Percentiles rank a stretch among this genome's conserved stretches.
Evolutionary conservation across 169 alveolate genomes (phyloP).

Genomic region (Babesia caballi): DNA sequence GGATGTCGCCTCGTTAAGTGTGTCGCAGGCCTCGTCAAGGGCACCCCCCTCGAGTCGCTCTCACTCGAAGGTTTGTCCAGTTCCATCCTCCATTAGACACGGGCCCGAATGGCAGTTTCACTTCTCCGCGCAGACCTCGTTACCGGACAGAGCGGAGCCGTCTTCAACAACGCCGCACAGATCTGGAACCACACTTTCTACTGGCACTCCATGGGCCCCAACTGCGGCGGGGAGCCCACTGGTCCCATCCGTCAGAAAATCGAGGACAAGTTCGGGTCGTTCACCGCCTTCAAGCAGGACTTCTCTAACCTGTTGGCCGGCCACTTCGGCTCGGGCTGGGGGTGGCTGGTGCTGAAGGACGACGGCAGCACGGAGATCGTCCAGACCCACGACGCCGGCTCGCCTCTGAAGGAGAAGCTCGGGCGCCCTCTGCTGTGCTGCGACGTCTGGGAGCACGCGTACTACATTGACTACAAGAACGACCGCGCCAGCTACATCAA

Average conservation of each 20-base stretch:
- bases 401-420: constrained; percentile 83
- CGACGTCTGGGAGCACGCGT: constrained; percentile 98
- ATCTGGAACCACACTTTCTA: constrained; percentile 92
- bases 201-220: constrained; percentile 91
- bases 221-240: constrained; percentile 87
- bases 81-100: too few species aligned
- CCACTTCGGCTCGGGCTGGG: constrained; percentile 99
- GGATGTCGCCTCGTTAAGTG: constrained; percentile 17
- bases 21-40: constrained; percentile 64
- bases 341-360: constrained; percentile 91
- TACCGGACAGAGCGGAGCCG: constrained; percentile 77
- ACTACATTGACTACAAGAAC: constrained; percentile 90
- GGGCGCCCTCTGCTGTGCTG: constrained; percentile 87
- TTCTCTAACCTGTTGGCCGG: constrained; percentile 83
- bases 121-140: constrained; percentile 61
- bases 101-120: neutral
- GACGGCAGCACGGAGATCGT: constrained; percentile 86
- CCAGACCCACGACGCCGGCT: constrained; percentile 89
- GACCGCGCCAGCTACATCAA: constrained; percentile 86
- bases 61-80: constrained; percentile 71
- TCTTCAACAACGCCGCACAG: constrained; percentile 88
- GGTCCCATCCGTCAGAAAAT: constrained; percentile 81
- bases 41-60: constrained; percentile 66
- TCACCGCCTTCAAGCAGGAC: constrained; percentile 79
- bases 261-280: constrained; percentile 83